These are phyloP conservation scores for Galerina sulciceps DNA, from an alignment of 768 basidiomycete genomes.

Conservation along the genomic window DNA sequence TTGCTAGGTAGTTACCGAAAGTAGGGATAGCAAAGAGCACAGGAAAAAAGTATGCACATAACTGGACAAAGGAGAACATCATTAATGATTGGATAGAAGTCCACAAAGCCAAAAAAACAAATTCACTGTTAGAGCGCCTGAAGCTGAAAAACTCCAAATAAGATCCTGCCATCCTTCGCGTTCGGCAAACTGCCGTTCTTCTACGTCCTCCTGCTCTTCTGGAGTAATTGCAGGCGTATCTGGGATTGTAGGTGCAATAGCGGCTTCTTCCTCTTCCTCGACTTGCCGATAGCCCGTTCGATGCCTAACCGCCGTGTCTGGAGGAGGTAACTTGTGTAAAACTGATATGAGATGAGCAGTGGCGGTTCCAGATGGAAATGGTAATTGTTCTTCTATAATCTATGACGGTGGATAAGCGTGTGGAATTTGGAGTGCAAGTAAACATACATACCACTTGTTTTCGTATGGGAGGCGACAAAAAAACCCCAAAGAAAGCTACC, in stretches of 20 bases:
- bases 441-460: slow-evolving; percentile 81
- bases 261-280: slow-evolving; percentile 40
- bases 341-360: slow-evolving; percentile 95
- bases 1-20: slow-evolving; percentile 82
- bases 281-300: slow-evolving; percentile 60
- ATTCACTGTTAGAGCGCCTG: slow-evolving; percentile 76
- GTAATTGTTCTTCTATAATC: slow-evolving; percentile 93
- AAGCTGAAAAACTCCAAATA: slow-evolving; percentile 76
- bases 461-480: slow-evolving; percentile 91
- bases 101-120: not conserved
- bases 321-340: slow-evolving; percentile 76
- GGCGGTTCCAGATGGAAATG: slow-evolving; percentile 95
- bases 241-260: slow-evolving; percentile 13
- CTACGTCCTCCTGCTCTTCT: slow-evolving; percentile 34
- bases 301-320: slow-evolving; percentile 57
- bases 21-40: slow-evolving; percentile 85
- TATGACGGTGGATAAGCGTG: slow-evolving; percentile 28
- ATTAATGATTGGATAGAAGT: not conserved
- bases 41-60: slow-evolving; percentile 89
- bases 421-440: not conserved
- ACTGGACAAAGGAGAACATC: slow-evolving; percentile 42
- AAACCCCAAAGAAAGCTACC: slow-evolving; percentile 97
- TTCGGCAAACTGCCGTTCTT: slow-evolving; percentile 54
- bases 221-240: slow-evolving; percentile 24
- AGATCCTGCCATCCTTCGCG: slow-evolving; percentile 80